These are phyloP conservation scores for Cardamine chenopodiifolia DNA, from an alignment of 345 rosid genomes.

Conservation along the genomic window DNA sequence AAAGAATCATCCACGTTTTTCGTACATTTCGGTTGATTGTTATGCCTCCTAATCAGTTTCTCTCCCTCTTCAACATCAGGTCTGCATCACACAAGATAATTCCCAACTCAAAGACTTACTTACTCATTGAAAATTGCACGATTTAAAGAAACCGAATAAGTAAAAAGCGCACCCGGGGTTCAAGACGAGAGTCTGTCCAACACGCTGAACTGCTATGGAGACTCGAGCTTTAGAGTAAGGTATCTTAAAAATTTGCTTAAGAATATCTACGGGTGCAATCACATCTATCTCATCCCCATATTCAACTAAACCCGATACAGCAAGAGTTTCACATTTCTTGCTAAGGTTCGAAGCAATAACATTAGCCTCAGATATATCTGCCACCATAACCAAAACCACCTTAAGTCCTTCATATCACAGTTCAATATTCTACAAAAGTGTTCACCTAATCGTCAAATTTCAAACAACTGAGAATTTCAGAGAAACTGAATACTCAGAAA, in stretches of 20 bases:
- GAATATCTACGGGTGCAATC: conserved; percentile 83
- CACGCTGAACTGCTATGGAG: conserved; percentile 86
- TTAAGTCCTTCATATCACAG: background rate
- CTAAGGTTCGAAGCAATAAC: conserved; percentile 62
- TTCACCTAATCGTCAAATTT: background rate
- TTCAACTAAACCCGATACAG: conserved; percentile 90
- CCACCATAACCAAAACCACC: conserved; percentile 22
- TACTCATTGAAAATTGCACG: background rate
- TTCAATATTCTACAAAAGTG: background rate
- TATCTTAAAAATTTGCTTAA: conserved; percentile 94
- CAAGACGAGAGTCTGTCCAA: conserved; percentile 90
- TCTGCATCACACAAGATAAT: conserved; percentile 47
- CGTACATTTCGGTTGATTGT: conserved; percentile 74
- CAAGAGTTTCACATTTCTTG: conserved; percentile 89
- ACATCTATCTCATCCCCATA: conserved; percentile 97
- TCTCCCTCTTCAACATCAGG: conserved; percentile 96
- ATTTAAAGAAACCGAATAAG: background rate
- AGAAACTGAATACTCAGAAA: conserved; percentile 9
- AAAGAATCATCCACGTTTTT: conserved; percentile 61
- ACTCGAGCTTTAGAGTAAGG: conserved; percentile 93
- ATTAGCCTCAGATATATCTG: conserved; percentile 75
- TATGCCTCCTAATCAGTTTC: conserved; percentile 74
- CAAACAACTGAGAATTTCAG: background rate
- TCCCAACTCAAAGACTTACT: background rate
- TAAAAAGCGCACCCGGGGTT: conserved; percentile 68